Percentiles rank a stretch among this genome's conserved stretches.
Conservation (phyloP, 345 rosid species). For the Gossypium turneri region DNA sequence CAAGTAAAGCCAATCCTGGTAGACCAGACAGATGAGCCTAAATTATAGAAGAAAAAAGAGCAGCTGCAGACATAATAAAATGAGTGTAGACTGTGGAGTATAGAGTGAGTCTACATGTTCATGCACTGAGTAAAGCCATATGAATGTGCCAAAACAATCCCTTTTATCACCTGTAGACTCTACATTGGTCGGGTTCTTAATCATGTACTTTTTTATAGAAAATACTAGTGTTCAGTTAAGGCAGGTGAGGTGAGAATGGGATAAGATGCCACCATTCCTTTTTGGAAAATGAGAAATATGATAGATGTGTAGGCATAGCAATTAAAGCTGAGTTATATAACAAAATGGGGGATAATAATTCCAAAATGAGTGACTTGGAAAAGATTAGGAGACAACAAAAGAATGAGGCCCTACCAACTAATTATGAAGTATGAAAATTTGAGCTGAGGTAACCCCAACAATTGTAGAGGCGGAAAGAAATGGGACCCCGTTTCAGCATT, state of each 20-base stretch:
- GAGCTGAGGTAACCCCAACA: constrained; percentile 12
- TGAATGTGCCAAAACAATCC: constrained; percentile 13
- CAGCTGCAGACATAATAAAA: background rate
- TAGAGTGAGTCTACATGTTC: constrained; percentile 14
- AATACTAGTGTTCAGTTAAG: background rate
- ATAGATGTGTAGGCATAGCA: background rate
- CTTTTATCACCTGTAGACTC: constrained; percentile 4
- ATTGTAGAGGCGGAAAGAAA: constrained; percentile 9
- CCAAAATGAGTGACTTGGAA: background rate
- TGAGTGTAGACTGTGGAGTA: background rate
- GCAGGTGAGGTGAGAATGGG: background rate
- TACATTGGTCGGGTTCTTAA: constrained; percentile 1
- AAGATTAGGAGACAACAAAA: constrained; percentile 14
- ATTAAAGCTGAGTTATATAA: too few relatives aligned
- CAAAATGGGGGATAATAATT: constrained; percentile 6
- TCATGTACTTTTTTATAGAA: background rate
- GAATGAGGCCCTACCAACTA: constrained; percentile 18
- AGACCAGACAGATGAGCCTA: constrained; percentile 3
- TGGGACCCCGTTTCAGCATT: constrained; percentile 30
- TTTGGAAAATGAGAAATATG: background rate
- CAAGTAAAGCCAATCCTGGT: background rate
- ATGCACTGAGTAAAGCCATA: constrained; percentile 1
- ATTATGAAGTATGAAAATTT: constrained; percentile 16
- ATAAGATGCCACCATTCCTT: background rate
- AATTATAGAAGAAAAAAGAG: too few relatives aligned